Evolutionary conservation across 805 yeast species (phyloP), one percentile per base, ranked within the genome.

Genomic region (Zygotorulaspora sp.): DNA sequence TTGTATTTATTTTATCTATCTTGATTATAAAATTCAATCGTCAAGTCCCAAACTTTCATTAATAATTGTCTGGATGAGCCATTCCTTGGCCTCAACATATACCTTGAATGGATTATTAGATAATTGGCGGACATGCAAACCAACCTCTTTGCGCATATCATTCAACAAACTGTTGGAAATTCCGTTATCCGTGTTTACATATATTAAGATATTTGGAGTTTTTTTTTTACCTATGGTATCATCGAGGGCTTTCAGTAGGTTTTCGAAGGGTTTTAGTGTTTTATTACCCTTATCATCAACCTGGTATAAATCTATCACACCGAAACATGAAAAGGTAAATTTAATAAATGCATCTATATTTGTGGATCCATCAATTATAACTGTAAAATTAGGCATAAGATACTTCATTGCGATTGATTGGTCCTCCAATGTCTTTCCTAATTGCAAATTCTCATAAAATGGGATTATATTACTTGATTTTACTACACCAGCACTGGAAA

Each of bases 381-480:
- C 60, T 2, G 50, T 39, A 36, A 47, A 54, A 1, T 61, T 59
- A 0, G 44, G 30, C 36, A 78, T 58, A 6, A 20, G n/a, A 3
- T 34, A 19, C 2, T 18, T 35, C 19, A 40, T 37, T 4, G 43
- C 44, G n/a, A 40, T 36, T 7, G 36, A 23, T 45, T 80, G 87
- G 2, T 59, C 48, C 3, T 48, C 34, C 25, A 80, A 51, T 1
- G 45, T 26, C 0, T 32, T 32, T 0, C 66, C 66, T 0, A 38
- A 30, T 2, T 61, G 52, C 44, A 62, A 68, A 12, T 70, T 71
- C 5, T 45, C 20, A 67, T 50, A 54, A 72, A 81, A 30, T 46
- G 51, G 37, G 48, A 67, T 50, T 1, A 78, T 62, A 39, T 81
- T 75, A 26, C 68, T 53, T 31, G 84, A 76, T 48, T 69, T 72